A percentile compares a stretch with the other conserved stretches of the same genome.
Evolutionary conservation across 2,329 filamentous ascomycete species (phyloP).

Genomic region (Exophiala lecanii-corni): DNA sequence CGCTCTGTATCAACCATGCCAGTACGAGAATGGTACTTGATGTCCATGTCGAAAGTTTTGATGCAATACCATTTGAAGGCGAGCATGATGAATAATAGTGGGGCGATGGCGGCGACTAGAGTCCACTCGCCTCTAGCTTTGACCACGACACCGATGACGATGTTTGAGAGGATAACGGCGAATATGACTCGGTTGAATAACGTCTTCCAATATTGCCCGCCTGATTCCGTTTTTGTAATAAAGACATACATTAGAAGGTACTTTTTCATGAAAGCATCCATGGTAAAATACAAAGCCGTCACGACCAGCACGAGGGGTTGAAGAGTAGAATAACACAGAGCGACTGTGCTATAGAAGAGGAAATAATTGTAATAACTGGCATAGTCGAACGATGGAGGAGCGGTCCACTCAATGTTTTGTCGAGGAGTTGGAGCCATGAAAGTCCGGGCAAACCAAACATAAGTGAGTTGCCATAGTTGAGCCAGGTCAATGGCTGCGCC

Average conservation of each 20-base stretch:
- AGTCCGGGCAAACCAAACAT: constrained; percentile 77
- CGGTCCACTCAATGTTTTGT: constrained; percentile 86
- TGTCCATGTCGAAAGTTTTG: constrained; percentile 68
- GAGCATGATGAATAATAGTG: constrained; percentile 72
- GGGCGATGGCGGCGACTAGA: constrained; percentile 66
- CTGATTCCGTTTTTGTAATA: constrained; percentile 93
- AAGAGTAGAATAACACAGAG: constrained; percentile 75
- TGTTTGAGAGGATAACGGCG: constrained; percentile 69
- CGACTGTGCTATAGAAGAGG: constrained; percentile 86
- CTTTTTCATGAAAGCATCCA: constrained; percentile 90
- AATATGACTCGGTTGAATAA: constrained; percentile 92
- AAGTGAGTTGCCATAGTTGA: constrained; percentile 78
- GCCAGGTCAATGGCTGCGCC: constrained; percentile 92
- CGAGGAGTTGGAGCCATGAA: constrained; percentile 85
- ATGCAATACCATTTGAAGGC: constrained; percentile 84
- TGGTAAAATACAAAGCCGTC: constrained; percentile 79
- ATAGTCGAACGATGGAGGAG: constrained; percentile 89
- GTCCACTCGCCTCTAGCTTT: constrained; percentile 63
- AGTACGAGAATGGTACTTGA: constrained; percentile 72
- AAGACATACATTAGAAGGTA: constrained; percentile 93
- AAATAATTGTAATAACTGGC: constrained; percentile 98
- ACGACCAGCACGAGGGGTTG: constrained; percentile 85
- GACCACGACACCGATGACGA: constrained; percentile 71
- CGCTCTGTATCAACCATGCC: constrained; percentile 47
- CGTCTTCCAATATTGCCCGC: constrained; percentile 85